Evolutionary conservation across 495 filamentous ascomycete genomes (phyloP).

Genomic region (Achaetomiella virescens): DNA sequence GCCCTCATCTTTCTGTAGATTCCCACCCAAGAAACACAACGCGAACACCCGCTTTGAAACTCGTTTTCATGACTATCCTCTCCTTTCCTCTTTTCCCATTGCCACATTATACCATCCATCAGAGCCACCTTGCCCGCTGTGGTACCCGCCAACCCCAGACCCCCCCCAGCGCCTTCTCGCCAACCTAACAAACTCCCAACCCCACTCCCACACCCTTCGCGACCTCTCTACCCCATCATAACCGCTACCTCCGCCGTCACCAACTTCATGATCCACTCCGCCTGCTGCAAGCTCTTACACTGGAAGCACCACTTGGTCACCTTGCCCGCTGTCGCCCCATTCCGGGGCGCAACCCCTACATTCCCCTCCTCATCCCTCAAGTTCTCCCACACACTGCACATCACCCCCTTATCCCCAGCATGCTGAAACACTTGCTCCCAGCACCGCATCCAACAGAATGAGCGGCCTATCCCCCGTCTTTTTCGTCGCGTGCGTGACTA

Average conservation of each 20-base stretch:
- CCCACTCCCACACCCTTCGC: neutral
- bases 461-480: conserved; percentile 59
- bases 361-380: conserved; percentile 61
- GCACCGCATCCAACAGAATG: conserved; percentile 72
- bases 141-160: too few relatives aligned
- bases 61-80: too few relatives aligned
- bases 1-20: neutral
- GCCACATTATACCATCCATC: neutral
- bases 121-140: too few relatives aligned
- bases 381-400: conserved; percentile 81
- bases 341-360: conserved; percentile 57
- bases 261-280: conserved; percentile 41
- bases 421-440: conserved; percentile 81
- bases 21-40: neutral
- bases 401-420: conserved; percentile 76
- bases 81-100: neutral
- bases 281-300: conserved; percentile 40
- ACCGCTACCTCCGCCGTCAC: conserved; percentile 41
- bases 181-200: neutral
- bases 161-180: neutral
- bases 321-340: conserved; percentile 66
- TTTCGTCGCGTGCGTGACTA: conserved; percentile 52
- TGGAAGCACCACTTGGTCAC: conserved; percentile 82
- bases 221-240: conserved; percentile 17
- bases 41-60: too few relatives aligned